Evolutionary conservation across 768 basidiomycete species (phyloP), one percentile per base, ranked within the genome.

Genomic region (Leucocoprinus leucothites): DNA sequence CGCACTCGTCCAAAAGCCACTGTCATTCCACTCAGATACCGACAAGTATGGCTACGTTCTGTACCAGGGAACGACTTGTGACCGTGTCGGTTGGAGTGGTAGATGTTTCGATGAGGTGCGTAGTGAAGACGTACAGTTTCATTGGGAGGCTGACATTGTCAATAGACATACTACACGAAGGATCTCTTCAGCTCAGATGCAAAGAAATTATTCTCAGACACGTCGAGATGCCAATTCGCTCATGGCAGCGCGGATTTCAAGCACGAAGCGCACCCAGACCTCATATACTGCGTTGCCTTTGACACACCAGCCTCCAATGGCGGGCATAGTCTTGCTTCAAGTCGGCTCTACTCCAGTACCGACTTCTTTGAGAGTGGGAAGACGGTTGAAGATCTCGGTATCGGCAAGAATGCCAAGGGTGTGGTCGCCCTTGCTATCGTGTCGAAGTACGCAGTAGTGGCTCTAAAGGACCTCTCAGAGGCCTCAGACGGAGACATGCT

Each of bases 371-470:
- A 74, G 2, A 65, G 69, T 0, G 81, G 85, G 4, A 78, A 66
- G 43, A 77, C 76, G n/a, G 75, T 89, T 44, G 93, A 96, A 62
- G 90, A 93, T 62, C 78, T 99, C 1, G 92, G 94, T 1, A 88
- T 93, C 16, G 87, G 84, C 4, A 91, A 86, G 71, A 84, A 87
- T 50, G 90, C 94, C 0, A 84, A 82, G 28, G 97, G 96, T 0
- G 86, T 99, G n/a, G 77, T 92, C 3, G 96, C 93, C 0, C 83
- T 99, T 49, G 96, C 96, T 0, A 90, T 95, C 51, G 92, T 97
- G 6, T 87, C 85, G 69, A 94, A 95, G 66, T 99, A 87, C 65
- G 88, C 92, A 3, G 89, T 98, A 9, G 94, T 92, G 5, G 96
- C 95, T 1, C 64, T 98, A 59, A 88, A 85, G 69, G 92, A 92